phyloP scores from a whole-genome alignment of 2,329 filamentous ascomycete species.

The Fusarium proliferatum region DNA sequence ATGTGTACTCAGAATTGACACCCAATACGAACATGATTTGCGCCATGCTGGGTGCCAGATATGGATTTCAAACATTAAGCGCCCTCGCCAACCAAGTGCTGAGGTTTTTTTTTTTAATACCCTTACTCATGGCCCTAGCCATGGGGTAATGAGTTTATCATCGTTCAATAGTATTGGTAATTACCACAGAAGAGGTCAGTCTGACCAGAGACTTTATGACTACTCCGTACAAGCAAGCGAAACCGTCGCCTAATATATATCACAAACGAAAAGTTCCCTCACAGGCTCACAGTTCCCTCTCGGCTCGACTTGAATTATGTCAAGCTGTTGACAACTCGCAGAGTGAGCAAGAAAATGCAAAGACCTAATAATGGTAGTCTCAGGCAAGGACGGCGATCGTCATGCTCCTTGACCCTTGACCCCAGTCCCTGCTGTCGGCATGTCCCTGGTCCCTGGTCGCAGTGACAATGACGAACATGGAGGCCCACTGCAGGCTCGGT shows the following conservation, averaged over 20 bases:
- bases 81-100: neutral
- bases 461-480: slow-evolving; percentile 45
- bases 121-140: neutral
- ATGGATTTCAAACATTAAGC: neutral
- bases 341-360: neutral
- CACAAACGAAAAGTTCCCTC: too few species aligned
- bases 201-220: neutral
- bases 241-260: neutral
- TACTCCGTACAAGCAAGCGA: neutral
- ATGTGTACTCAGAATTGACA: neutral
- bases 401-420: slow-evolving; percentile 21
- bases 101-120: neutral
- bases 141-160: neutral
- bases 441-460: neutral
- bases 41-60: neutral
- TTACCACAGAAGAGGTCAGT: neutral
- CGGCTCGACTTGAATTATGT: neutral
- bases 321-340: neutral
- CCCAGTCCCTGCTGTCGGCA: slow-evolving; percentile 5
- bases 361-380: neutral
- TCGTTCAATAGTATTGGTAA: neutral
- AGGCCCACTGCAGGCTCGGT: slow-evolving; percentile 44
- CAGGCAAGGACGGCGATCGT: slow-evolving; percentile 23
- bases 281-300: neutral
- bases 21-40: slow-evolving; percentile 3